These are phyloP conservation scores for Cardamine resedifolia DNA, from an alignment of 345 rosid species.

Conservation along the genomic window DNA sequence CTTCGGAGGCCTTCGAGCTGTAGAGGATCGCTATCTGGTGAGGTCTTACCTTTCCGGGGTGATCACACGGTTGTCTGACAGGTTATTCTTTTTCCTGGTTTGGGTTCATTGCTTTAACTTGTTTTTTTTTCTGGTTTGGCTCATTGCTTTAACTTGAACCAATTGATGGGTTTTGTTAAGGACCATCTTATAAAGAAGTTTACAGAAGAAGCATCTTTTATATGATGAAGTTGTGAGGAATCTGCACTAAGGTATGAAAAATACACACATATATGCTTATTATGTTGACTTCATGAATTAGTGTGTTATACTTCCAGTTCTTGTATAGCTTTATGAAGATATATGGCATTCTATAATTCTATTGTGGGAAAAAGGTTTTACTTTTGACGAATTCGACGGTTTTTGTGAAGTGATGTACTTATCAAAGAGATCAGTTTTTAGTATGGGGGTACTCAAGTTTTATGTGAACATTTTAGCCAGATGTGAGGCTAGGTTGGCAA, in stretches of 20 bases:
- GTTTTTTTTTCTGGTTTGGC: no score
- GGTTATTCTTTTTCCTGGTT: background rate
- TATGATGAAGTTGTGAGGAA: background rate
- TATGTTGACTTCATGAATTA: no score
- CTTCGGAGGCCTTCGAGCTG: background rate
- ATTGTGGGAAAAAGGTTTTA: no score
- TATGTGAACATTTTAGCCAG: background rate
- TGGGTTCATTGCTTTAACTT: no score
- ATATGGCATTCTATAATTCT: no score
- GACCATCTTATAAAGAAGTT: no score
- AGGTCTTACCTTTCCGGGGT: background rate
- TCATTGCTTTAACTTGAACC: no score
- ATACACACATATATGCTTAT: background rate
- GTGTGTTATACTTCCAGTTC: no score
- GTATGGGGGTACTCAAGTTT: background rate
- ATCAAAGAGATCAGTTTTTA: background rate
- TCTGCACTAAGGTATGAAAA: background rate
- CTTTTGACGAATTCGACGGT: background rate
- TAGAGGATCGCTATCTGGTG: slow-evolving; percentile 18
- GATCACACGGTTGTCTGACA: slow-evolving; percentile 31
- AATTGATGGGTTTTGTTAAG: no score
- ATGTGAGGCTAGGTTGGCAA: background rate
- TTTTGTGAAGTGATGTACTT: background rate
- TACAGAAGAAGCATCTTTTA: background rate
- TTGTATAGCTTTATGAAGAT: no score